Percentiles rank a stretch among this genome's conserved stretches.
Conservation (phyloP, 805 yeast species). For the Pichia cephalocereana region DNA sequence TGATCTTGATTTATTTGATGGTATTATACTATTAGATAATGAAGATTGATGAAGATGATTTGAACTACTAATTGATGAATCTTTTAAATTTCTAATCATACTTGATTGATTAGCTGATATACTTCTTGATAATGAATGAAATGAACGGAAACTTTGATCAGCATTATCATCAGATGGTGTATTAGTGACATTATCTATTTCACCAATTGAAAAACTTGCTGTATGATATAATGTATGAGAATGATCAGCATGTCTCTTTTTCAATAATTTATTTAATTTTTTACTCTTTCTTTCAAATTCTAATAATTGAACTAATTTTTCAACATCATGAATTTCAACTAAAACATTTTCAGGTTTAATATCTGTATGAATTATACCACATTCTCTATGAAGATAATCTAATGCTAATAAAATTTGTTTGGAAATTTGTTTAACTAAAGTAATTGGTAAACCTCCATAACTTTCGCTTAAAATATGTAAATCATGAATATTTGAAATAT, state of each 20-base stretch:
- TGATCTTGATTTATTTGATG: not conserved
- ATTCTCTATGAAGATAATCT: conserved; percentile 49
- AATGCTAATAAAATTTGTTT: conserved; percentile 46
- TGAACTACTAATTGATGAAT: not conserved
- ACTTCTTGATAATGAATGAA: conserved; percentile 3
- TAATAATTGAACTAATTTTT: conserved; percentile 36
- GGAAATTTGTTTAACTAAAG: conserved; percentile 45
- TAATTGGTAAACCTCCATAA: conserved; percentile 46
- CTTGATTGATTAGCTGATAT: conserved; percentile 1
- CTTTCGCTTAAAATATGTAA: conserved; percentile 30
- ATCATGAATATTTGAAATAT: conserved; percentile 22
- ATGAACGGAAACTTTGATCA: not conserved
- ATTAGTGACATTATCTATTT: not conserved
- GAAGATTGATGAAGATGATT: not conserved
- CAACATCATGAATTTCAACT: conserved; percentile 46
- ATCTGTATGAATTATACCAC: conserved; percentile 68
- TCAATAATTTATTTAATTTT: conserved; percentile 14
- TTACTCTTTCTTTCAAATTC: conserved; percentile 28
- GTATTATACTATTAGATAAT: not conserved
- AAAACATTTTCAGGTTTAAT: conserved; percentile 66
- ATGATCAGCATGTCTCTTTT: conserved; percentile 15
- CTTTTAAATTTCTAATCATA: not conserved
- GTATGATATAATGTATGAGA: conserved; percentile 6
- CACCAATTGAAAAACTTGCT: not conserved
- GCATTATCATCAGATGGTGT: not conserved